phyloP scores from a whole-genome alignment of 2,329 filamentous ascomycete species.

The Paracoccidioides brasiliensis region DNA sequence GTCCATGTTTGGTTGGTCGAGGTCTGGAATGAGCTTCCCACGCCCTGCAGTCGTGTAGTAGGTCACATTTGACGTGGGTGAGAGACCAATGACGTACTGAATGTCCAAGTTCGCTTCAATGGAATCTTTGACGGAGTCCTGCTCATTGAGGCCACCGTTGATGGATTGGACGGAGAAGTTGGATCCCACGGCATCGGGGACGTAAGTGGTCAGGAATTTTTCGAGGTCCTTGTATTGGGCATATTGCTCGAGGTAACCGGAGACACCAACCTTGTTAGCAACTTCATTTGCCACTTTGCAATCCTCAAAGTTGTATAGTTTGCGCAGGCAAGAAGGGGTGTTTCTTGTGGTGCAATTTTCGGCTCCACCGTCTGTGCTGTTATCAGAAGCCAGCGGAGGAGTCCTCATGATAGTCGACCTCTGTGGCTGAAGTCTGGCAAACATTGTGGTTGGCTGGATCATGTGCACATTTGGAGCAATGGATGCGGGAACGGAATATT shows the following conservation, averaged over 20 bases:
- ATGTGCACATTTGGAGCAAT: slow-evolving; percentile 45
- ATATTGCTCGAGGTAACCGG: slow-evolving; percentile 39
- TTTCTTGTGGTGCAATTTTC: slow-evolving; percentile 27
- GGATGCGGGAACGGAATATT: slow-evolving; percentile 49
- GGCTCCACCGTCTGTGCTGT: slow-evolving; percentile 10
- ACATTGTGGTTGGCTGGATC: slow-evolving; percentile 53
- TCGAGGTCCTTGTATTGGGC: slow-evolving; percentile 44
- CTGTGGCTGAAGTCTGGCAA: slow-evolving; percentile 26
- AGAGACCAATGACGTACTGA: slow-evolving; percentile 46
- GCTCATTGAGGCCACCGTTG: slow-evolving; percentile 42
- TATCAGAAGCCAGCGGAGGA: slow-evolving; percentile 9
- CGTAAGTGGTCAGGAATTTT: slow-evolving; percentile 43
- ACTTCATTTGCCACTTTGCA: slow-evolving; percentile 24
- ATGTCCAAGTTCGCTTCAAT: slow-evolving; percentile 52
- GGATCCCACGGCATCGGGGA: slow-evolving; percentile 37
- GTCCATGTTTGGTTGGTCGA: slow-evolving; percentile 26
- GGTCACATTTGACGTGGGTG: slow-evolving; percentile 37
- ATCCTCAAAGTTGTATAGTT: slow-evolving; percentile 37
- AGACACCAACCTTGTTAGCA: slow-evolving; percentile 32
- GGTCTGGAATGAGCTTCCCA: slow-evolving; percentile 39
- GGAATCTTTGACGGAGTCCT: slow-evolving; percentile 31
- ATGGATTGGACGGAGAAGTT: slow-evolving; percentile 47
- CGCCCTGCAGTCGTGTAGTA: slow-evolving; percentile 49
- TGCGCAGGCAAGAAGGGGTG: slow-evolving; percentile 37
- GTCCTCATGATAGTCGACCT: slow-evolving; percentile 24